Percentiles rank a stretch among this genome's conserved stretches.
These are phyloP conservation scores for Coemansia sp. DNA, from an alignment of 371 early-diverging fungal genomes.

Conservation along the genomic window DNA sequence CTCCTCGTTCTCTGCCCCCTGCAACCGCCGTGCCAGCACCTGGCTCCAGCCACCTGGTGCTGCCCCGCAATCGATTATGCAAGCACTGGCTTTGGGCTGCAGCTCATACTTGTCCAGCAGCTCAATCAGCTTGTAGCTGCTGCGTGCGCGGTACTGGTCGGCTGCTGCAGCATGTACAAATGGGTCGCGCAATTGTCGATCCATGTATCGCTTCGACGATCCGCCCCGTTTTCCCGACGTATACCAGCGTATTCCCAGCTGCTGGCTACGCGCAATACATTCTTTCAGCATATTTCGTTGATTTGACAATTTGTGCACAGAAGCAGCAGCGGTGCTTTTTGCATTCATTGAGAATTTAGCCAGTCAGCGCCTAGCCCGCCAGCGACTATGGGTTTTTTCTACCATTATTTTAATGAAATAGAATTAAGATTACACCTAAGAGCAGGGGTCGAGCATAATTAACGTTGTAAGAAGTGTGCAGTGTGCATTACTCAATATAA, in stretches of 20 bases:
- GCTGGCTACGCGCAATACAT: no score
- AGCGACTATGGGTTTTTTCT: no score
- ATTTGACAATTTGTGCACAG: not conserved
- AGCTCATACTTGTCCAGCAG: slow-evolving; percentile 74
- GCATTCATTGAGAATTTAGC: no score
- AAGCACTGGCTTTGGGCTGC: slow-evolving; percentile 51
- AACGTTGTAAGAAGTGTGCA: no score
- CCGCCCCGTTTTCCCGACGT: slow-evolving; percentile 32
- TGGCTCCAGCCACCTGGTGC: slow-evolving; percentile 95
- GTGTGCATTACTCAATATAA: no score
- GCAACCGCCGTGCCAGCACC: slow-evolving; percentile 57
- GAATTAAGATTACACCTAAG: no score
- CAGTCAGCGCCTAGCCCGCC: no score
- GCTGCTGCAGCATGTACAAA: slow-evolving; percentile 67
- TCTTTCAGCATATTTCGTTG: not conserved
- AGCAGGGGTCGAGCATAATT: no score
- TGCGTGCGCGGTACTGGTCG: slow-evolving; percentile 79
- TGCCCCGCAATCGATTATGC: slow-evolving; percentile 84
- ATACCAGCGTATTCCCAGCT: not conserved
- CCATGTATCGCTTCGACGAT: slow-evolving; percentile 66
- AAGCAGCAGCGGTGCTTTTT: not conserved
- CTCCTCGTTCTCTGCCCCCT: not conserved
- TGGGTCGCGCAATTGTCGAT: slow-evolving; percentile 70
- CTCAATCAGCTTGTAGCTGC: slow-evolving; percentile 86
- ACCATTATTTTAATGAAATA: no score